Percentiles rank a stretch among this genome's conserved stretches.
Evolutionary conservation across 257 asterid genomes (phyloP).

Genomic region (Penstemon barbatus): DNA sequence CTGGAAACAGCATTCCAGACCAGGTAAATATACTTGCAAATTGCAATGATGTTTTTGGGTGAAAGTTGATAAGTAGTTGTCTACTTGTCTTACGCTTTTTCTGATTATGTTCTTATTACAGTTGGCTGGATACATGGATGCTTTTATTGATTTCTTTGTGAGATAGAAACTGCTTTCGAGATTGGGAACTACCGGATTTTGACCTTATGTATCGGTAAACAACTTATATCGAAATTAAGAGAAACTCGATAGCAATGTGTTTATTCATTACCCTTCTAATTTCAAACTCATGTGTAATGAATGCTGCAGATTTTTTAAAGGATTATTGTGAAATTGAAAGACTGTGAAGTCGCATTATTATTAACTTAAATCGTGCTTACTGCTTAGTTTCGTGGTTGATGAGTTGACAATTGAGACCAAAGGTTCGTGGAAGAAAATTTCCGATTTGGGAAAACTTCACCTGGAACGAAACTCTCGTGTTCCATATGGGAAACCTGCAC

Average conservation of each 20-base stretch:
- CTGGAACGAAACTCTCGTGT: too few species aligned
- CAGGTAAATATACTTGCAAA: conserved; percentile 48
- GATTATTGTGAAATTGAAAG: background rate
- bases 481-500: too few species aligned
- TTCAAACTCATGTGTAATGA: too few species aligned
- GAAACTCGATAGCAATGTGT: background rate
- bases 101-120: conserved; percentile 29
- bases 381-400: too few species aligned
- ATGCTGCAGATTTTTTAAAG: background rate
- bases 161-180: conserved; percentile 33
- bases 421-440: too few species aligned
- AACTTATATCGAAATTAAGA: background rate
- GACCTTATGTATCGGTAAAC: background rate
- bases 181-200: background rate
- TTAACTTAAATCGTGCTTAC: too few species aligned
- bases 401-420: too few species aligned
- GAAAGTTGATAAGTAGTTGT: conserved; percentile 3
- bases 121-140: conserved; percentile 79
- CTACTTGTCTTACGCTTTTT: conserved; percentile 8
- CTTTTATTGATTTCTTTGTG: conserved; percentile 46
- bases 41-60: background rate
- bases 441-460: too few species aligned
- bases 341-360: background rate
- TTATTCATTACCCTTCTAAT: background rate
- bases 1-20: conserved; percentile 65